Conservation (phyloP, 306 rosid genomes). For the Citrullus mucosospermus region DNA sequence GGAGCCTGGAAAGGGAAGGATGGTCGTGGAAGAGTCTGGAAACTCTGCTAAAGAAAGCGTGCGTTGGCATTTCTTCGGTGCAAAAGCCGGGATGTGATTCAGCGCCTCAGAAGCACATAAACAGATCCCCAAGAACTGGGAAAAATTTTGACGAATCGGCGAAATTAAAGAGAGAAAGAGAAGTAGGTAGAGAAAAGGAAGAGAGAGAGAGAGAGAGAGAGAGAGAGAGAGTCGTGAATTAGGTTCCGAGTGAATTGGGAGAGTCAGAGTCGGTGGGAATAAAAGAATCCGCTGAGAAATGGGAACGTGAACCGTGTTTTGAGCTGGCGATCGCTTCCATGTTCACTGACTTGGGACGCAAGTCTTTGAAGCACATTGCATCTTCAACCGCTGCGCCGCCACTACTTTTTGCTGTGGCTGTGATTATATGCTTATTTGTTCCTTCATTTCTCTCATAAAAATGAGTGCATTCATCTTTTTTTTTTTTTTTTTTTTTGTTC, state of each 20-base stretch:
- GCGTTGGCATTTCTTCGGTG: slow-evolving; percentile 24
- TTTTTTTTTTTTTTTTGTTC: neutral
- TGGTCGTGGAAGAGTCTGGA: slow-evolving; percentile 37
- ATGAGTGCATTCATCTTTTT: too few relatives aligned
- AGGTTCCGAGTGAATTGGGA: neutral
- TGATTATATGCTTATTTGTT: too few relatives aligned
- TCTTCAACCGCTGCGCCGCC: neutral
- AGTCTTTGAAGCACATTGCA: neutral
- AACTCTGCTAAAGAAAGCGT: slow-evolving; percentile 24
- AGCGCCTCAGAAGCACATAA: neutral
- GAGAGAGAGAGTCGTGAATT: neutral
- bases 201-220: neutral
- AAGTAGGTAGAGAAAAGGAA: neutral
- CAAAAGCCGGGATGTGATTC: neutral
- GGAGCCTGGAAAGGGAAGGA: slow-evolving; percentile 37
- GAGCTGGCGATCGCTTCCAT: neutral
- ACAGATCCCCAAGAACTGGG: neutral
- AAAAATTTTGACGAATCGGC: neutral
- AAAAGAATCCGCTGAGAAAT: neutral
- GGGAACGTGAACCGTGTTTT: neutral
- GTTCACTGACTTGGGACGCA: neutral
- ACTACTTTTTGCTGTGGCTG: too few relatives aligned
- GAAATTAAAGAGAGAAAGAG: neutral
- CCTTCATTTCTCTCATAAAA: too few relatives aligned
- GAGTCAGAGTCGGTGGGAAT: neutral